A percentile compares a stretch with the other conserved stretches of the same genome.
Conservation (phyloP, 352 stramenopile species). For the Pythium oligandrum region DNA sequence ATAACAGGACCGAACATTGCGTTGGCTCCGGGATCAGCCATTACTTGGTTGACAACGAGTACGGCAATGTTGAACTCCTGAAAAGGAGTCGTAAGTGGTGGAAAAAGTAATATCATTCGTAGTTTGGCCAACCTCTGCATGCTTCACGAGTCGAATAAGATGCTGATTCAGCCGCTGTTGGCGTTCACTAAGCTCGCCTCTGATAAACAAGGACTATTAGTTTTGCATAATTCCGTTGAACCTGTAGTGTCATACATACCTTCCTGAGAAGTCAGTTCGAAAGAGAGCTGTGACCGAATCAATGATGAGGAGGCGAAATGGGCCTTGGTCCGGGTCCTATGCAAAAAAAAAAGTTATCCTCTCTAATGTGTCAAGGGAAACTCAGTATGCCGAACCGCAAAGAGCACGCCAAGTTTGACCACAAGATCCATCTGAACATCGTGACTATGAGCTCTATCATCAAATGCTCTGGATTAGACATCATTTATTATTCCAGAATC, state of each 20-base stretch:
- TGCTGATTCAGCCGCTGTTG: constrained; percentile 90
- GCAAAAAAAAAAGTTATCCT: too few species aligned
- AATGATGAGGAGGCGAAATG: constrained; percentile 68
- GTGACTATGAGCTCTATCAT: constrained; percentile 72
- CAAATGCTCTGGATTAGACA: too few species aligned
- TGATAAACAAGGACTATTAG: constrained; percentile 8
- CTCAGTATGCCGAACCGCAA: constrained; percentile 36
- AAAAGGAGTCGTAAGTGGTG: too few species aligned
- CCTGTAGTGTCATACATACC: constrained; percentile 13
- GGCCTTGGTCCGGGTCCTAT: constrained; percentile 39
- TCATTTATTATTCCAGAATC: too few species aligned
- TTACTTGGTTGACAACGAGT: constrained; percentile 90
- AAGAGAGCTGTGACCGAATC: constrained; percentile 85
- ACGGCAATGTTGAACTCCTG: constrained; percentile 94
- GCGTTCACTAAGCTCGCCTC: constrained; percentile 77
- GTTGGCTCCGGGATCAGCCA: constrained; percentile 81
- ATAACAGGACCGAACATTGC: constrained; percentile 80
- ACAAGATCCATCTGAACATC: constrained; percentile 89
- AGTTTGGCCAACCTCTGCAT: constrained; percentile 43
- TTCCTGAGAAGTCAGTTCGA: constrained; percentile 64
- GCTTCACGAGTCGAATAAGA: constrained; percentile 80
- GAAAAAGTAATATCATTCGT: too few species aligned
- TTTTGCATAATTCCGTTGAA: not conserved
- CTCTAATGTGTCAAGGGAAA: too few species aligned
- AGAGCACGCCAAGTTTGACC: constrained; percentile 63